Evolutionary conservation across 148 eudicot species (phyloP).

Genomic region (Fagopyrum homotropicum): DNA sequence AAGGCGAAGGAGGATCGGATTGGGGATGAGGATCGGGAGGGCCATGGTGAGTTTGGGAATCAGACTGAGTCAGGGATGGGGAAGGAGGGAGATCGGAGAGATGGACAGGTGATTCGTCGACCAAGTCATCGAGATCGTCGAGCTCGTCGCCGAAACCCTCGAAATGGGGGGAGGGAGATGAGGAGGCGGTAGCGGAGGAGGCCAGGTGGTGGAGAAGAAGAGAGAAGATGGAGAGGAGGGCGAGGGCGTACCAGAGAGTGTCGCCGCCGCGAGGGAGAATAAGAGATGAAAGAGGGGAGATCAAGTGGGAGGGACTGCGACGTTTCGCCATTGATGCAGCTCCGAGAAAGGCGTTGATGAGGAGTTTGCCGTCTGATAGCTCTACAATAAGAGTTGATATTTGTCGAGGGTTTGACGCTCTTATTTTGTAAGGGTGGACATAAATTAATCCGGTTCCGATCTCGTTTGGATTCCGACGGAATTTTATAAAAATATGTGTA

Average conservation of each 20-base stretch:
- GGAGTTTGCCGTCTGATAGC: constrained; percentile 2
- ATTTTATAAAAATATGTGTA: too few relatives aligned
- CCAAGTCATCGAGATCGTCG: constrained; percentile 31
- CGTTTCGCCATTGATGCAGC: constrained; percentile 33
- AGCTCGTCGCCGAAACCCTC: constrained; percentile 39
- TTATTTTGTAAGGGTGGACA: too few relatives aligned
- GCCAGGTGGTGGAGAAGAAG: constrained; percentile 40
- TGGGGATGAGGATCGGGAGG: constrained; percentile 20
- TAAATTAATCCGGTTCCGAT: too few relatives aligned
- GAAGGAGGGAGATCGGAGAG: constrained; percentile 40
- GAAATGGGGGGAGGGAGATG: constrained; percentile 32
- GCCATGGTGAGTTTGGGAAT: constrained; percentile 31
- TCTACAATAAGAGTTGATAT: neutral
- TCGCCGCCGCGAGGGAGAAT: constrained; percentile 19
- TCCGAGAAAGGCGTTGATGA: neutral
- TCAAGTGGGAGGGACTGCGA: constrained; percentile 17
- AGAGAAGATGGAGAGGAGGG: constrained; percentile 37
- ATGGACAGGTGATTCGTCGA: constrained; percentile 27
- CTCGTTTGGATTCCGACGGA: too few relatives aligned
- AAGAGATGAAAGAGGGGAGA: constrained; percentile 27
- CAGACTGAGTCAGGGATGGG: constrained; percentile 32
- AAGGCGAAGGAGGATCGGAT: constrained; percentile 16
- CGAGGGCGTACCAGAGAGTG: constrained; percentile 26
- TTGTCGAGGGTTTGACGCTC: constrained; percentile 1
- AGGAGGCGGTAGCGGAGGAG: constrained; percentile 25